Conservation (phyloP, 108 stramenopile genomes). For the Skeletonema tropicum region DNA sequence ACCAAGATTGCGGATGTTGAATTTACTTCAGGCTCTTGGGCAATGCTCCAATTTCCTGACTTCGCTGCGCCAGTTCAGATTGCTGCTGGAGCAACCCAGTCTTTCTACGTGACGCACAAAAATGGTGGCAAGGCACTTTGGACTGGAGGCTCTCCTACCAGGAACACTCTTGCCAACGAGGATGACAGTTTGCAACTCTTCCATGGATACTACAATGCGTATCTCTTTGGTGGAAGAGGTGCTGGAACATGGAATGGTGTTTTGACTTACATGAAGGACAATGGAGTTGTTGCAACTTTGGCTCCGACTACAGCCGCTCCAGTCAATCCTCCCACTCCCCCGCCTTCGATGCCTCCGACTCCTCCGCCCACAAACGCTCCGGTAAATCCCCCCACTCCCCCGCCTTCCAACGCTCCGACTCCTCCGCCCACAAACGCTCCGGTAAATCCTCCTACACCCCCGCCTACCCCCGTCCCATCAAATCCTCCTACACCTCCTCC, state of each 20-base stretch:
- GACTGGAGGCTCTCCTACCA: neutral
- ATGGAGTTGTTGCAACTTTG: neutral
- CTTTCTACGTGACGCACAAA: constrained; percentile 5
- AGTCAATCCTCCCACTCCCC: neutral
- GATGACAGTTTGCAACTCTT: constrained; percentile 3
- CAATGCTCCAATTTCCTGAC: constrained; percentile 6
- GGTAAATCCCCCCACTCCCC: too few species aligned
- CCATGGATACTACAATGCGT: neutral
- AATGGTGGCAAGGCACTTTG: neutral
- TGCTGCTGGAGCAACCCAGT: constrained; percentile 2
- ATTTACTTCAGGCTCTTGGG: neutral
- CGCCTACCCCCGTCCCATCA: too few species aligned
- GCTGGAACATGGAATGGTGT: neutral
- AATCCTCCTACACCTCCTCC: too few species aligned
- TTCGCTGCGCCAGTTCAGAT: constrained; percentile 7
- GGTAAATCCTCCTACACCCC: too few species aligned
- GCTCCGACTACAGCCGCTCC: neutral
- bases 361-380: too few species aligned
- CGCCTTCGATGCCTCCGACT: neutral
- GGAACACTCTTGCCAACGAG: neutral
- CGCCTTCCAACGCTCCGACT: too few species aligned
- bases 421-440: too few species aligned
- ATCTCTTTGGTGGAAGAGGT: neutral
- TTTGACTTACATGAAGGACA: neutral
- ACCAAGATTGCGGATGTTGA: constrained; percentile 2